These are phyloP conservation scores for Colletotrichum somersetense DNA, from an alignment of 2,329 filamentous ascomycete species.

Conservation along the genomic window DNA sequence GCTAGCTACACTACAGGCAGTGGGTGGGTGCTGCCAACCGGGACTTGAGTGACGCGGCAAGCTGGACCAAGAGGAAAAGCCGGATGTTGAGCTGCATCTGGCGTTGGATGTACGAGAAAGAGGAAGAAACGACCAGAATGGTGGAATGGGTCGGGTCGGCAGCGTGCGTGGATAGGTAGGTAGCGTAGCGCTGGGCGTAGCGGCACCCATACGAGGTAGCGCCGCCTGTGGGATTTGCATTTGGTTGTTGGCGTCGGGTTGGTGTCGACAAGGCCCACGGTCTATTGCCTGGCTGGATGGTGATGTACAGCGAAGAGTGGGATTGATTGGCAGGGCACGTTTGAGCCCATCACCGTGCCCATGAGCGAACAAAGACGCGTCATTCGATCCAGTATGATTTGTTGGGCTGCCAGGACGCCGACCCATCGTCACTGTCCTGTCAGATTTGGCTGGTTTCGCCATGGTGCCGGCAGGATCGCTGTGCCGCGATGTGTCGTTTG, in stretches of 20 bases:
- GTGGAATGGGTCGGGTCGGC: constrained; percentile 28
- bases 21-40: constrained; percentile 29
- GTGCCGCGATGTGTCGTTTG: constrained; percentile 18
- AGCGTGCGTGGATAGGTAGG: constrained; percentile 26
- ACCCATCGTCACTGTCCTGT: constrained; percentile 20
- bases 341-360: constrained; percentile 20
- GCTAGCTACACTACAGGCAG: neutral
- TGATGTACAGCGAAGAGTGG: neutral
- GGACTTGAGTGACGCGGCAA: constrained; percentile 21
- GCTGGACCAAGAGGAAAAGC: neutral
- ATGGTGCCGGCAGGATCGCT: constrained; percentile 12
- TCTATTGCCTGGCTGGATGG: constrained; percentile 16
- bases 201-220: constrained; percentile 32
- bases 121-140: constrained; percentile 34
- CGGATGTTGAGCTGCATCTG: constrained; percentile 9
- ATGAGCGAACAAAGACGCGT: constrained; percentile 17
- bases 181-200: constrained; percentile 18
- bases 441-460: constrained; percentile 22
- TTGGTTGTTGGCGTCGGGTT: constrained; percentile 32
- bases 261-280: constrained; percentile 25
- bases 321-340: constrained; percentile 13
- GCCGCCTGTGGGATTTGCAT: constrained; percentile 35
- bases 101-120: constrained; percentile 16
- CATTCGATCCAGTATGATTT: constrained; percentile 10
- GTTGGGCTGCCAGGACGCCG: constrained; percentile 3